phyloP scores from a whole-genome alignment of 2,329 filamentous ascomycete species.

The Penicillium sp. region DNA sequence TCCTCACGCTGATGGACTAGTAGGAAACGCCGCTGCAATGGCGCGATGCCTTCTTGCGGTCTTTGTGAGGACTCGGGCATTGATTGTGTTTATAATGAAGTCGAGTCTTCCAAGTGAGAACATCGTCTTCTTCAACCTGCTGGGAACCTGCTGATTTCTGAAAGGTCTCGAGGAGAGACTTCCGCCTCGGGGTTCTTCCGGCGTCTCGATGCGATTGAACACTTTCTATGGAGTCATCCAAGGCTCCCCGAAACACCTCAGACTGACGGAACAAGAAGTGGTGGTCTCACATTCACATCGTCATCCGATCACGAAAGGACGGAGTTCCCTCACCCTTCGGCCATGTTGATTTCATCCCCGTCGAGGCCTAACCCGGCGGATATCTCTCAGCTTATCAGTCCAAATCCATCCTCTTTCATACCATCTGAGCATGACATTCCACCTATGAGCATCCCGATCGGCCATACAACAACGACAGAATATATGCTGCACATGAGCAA shows the following conservation, averaged over 20 bases:
- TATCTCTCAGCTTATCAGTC: constrained; percentile 5
- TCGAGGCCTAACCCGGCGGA: constrained; percentile 1
- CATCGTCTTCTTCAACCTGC: no score
- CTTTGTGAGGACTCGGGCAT: constrained; percentile 7
- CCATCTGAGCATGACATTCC: constrained; percentile 7
- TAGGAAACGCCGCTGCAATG: constrained; percentile 11
- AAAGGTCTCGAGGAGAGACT: constrained; percentile 3
- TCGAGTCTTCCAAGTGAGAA: not conserved
- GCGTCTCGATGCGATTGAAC: constrained; percentile 8
- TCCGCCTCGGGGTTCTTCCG: constrained; percentile 6
- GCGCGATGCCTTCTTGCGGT: constrained; percentile 2
- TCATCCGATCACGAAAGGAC: not conserved
- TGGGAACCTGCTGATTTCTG: not conserved
- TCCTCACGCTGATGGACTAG: not conserved
- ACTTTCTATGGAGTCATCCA: not conserved
- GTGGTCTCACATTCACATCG: not conserved
- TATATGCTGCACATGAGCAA: constrained; percentile 10
- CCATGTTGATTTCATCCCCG: constrained; percentile 3
- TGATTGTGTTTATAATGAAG: constrained; percentile 8
- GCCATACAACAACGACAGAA: constrained; percentile 7
- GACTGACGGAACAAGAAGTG: constrained; percentile 1
- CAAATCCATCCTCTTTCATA: constrained; percentile 2
- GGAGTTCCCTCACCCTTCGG: not conserved
- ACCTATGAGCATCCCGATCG: constrained; percentile 7
- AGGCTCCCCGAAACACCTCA: constrained; percentile 7